Base-by-base conservation (phyloP, 2,329 filamentous ascomycete genomes). In the Dissoconium aciculare region DNA sequence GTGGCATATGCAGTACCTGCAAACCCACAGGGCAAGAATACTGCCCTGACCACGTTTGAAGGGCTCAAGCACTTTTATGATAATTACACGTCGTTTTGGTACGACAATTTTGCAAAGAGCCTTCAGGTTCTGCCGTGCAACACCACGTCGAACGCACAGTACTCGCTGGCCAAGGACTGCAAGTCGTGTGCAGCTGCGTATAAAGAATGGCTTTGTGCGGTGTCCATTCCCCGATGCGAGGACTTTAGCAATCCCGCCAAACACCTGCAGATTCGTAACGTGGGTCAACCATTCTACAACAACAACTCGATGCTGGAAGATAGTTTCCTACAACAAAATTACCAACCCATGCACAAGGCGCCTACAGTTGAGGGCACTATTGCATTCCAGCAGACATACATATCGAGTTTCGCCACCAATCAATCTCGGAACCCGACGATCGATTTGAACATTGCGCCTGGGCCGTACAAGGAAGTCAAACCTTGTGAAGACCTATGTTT, bases 171-270 rank as follows among this genome's bases (percentile, higher is more conserved):
- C 2, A 71, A 74, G 25, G 70, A 57, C 43, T 98, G 89, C 61
- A 55, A 62, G 26, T 69, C 91, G 54, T 98, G 89, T 56, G 70
- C 64, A 11, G 49, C 52, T 1, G 82, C 83, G 5, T 98, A 98
- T 66, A 94, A 91, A 54, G 66, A 74, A 48, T 98, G 89, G 89
- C 74, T 98, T 12, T 98, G 89, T 60, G 79, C 82, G 14, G 84
- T 95, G 15, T 78, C 74, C 11, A 89, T 98, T 38, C 89, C 89
- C 1, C 79, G 85, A 16, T 98, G 89, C 60, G 77, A 82, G 48
- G 87, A 94, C 57, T 89, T 80, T 46, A 70, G 66, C 30, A 70
- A 64, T 28, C 46, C 53, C 2, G 60, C 63, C 10, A 31, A 62
- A 2, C 73, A 60, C 48, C 65, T 83, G 2, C 69, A 74, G 37